Percentiles rank a stretch among this genome's conserved stretches.
Conservation (phyloP, 208 protist genomes). For the Leishmania braziliensis region DNA sequence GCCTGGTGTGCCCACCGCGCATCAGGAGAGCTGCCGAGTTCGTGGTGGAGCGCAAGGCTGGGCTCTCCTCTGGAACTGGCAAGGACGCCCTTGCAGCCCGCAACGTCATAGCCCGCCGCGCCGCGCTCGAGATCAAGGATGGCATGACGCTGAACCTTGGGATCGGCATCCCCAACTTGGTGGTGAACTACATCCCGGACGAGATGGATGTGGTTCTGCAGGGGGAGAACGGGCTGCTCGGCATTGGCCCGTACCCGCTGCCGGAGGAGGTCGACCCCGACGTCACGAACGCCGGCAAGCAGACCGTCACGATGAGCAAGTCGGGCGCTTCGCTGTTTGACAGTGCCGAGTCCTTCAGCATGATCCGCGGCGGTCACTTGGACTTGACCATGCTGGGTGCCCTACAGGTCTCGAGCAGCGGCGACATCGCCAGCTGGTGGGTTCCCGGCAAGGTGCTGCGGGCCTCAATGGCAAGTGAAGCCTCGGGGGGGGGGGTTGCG, state of each 20-base stretch:
- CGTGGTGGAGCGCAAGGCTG: constrained; percentile 15
- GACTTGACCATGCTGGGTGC: constrained; percentile 93
- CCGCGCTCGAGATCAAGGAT: constrained; percentile 92
- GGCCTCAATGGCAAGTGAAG: no score
- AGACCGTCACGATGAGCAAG: constrained; percentile 88
- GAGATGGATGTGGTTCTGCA: constrained; percentile 84
- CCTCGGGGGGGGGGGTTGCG: no score
- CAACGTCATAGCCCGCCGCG: constrained; percentile 80
- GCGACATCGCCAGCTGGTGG: constrained; percentile 96
- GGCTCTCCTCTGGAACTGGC: constrained; percentile 1
- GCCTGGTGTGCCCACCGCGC: constrained; percentile 53
- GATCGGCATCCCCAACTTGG: constrained; percentile 94
- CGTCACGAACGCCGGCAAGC: constrained; percentile 95
- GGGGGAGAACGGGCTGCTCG: constrained; percentile 85
- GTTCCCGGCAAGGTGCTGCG: constrained; percentile 92
- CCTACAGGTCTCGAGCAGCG: constrained; percentile 85
- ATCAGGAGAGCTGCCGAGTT: constrained; percentile 16
- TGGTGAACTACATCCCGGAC: constrained; percentile 77
- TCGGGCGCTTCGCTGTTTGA: constrained; percentile 73
- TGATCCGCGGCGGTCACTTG: constrained; percentile 94
- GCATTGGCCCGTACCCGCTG: constrained; percentile 89
- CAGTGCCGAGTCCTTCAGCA: constrained; percentile 88
- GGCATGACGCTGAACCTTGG: constrained; percentile 95
- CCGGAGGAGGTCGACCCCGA: constrained; percentile 83
- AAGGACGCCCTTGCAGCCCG: constrained; percentile 16